Evolutionary conservation across 108 stramenopile genomes (phyloP), one percentile per base, ranked within the genome.

Genomic region (Cyclotella cryptica): DNA sequence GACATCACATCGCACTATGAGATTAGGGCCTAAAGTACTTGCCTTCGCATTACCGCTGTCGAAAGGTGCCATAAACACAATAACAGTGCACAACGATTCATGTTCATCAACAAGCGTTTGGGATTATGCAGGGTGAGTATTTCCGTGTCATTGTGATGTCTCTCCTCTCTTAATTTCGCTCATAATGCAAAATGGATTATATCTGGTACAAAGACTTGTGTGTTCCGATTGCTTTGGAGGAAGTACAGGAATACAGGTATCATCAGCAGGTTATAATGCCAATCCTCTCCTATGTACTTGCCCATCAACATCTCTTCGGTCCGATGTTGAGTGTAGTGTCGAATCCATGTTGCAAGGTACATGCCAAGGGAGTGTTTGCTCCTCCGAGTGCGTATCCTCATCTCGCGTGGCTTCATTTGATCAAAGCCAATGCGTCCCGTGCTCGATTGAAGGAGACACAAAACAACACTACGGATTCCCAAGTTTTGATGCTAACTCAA

Each of bases 301-400:
- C 46, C 71, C 71, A 5, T 42, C 79, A 44, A 68, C 35, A 41
- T 60, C 35, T 57, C 41, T 72, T 43, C 71, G 29, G 29, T 45
- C 26, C 35, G 10, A 59, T 60, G 65, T 61, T 14, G 71, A 72
- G 18, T 81, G 80, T 59, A 69, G 67, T 15, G 64, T 59, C 8
- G 69, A 76, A 27, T 51, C 49, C n/a, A 15, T 81, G 62, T 55
- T 59, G 70, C 47, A 69, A 51, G 80, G 75, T 21, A 61, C 59
- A 40, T 81, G 80, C 52, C 0, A 65, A 18, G 67, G 21, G 22
- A 46, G 39, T 30, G 21, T 21, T 30, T 81, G 80, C 61, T 54
- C 60, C 19, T 21, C 67, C 12, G 17, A 53, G 4, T 69, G 69
- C 49, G 1, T 15, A 6, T 10, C 18, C 6, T 41, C 39, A 10